Evolutionary conservation across 2,329 filamentous ascomycete genomes (phyloP).

Genomic region (Xylaria arbuscula): DNA sequence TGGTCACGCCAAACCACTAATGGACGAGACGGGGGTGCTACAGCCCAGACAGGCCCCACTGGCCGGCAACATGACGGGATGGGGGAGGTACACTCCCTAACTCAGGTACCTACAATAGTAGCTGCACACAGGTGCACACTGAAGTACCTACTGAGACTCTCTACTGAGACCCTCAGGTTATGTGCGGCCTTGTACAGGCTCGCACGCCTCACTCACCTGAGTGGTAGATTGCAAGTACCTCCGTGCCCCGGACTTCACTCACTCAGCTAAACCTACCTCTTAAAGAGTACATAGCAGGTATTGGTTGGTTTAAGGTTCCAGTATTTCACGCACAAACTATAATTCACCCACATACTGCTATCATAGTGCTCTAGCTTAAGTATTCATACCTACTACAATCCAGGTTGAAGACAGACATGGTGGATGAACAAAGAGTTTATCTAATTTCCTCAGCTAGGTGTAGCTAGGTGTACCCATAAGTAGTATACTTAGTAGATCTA

Average conservation of each 20-base stretch:
- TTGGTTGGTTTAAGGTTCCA: too few relatives aligned
- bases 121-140: neutral
- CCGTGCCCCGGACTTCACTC: neutral
- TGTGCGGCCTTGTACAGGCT: neutral
- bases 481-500: neutral
- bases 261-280: too few relatives aligned
- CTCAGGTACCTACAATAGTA: neutral
- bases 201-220: conserved; percentile 10
- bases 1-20: conserved; percentile 34
- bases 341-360: neutral
- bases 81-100: neutral
- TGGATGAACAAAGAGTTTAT: neutral
- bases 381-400: neutral
- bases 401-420: neutral
- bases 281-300: too few relatives aligned
- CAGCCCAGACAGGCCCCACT: conserved; percentile 18
- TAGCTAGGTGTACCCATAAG: too few relatives aligned
- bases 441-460: neutral
- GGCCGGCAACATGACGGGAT: neutral
- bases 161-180: neutral
- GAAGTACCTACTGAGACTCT: neutral
- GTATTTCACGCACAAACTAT: conserved; percentile 3
- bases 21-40: conserved; percentile 25
- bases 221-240: too few relatives aligned
- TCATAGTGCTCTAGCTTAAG: too few relatives aligned